Percentiles rank a stretch among this genome's conserved stretches.
Conservation (phyloP, 257 asterid species). For the Leonotis leonurus region DNA sequence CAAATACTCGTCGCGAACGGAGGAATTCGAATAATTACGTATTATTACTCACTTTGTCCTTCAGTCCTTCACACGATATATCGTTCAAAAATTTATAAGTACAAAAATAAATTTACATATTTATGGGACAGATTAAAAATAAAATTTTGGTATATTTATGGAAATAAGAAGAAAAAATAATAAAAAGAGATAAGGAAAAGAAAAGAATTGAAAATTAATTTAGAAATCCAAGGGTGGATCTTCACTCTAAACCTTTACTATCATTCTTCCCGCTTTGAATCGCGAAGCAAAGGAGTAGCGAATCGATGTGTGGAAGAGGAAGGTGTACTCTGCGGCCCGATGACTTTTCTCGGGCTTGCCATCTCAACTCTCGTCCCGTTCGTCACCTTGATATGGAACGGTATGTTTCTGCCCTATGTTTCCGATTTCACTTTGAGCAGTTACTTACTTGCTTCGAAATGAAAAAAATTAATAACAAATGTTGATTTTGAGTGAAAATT, state of each 20-base stretch:
- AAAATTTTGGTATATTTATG: too few species aligned
- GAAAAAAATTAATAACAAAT: neutral
- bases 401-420: slow-evolving; percentile 19
- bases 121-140: too few species aligned
- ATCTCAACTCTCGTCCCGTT: slow-evolving; percentile 53
- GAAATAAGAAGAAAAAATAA: too few species aligned
- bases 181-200: too few species aligned
- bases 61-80: too few species aligned
- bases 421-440: neutral
- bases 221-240: slow-evolving; percentile 12
- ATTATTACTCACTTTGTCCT: too few species aligned
- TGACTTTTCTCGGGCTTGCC: slow-evolving; percentile 54
- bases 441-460: neutral
- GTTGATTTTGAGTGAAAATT: neutral
- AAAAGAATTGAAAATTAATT: too few species aligned
- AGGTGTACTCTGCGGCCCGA: slow-evolving; percentile 74
- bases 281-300: slow-evolving; percentile 8
- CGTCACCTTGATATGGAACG: slow-evolving; percentile 67
- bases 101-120: too few species aligned
- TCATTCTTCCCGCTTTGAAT: slow-evolving; percentile 27
- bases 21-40: too few species aligned
- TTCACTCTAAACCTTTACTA: neutral
- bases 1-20: too few species aligned
- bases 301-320: slow-evolving; percentile 78
- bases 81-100: too few species aligned